Conservation (phyloP, 75 land plant species). For the Sequoiadendron giganteum region DNA sequence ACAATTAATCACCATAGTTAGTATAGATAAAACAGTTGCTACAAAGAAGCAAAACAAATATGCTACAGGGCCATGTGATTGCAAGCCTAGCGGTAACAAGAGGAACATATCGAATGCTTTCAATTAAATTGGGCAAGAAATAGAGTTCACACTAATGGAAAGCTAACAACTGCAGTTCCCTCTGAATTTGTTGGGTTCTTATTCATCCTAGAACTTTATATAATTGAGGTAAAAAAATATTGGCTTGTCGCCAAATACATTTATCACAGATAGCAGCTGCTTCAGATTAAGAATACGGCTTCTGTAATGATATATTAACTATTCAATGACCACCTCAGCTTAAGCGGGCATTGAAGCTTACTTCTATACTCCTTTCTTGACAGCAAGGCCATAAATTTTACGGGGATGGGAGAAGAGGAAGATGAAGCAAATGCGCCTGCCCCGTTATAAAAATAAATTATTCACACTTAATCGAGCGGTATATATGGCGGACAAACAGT, state of each 20-base stretch:
- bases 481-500: conserved; percentile 78
- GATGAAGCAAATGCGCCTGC: background rate
- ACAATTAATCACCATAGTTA: background rate
- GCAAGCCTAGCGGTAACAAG: background rate
- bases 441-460: background rate
- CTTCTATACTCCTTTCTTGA: background rate
- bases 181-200: background rate
- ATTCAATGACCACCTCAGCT: background rate
- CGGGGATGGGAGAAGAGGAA: background rate
- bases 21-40: background rate
- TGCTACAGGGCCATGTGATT: background rate
- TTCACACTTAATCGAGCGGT: conserved; percentile 72
- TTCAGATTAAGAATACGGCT: background rate
- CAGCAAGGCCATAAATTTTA: background rate
- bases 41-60: background rate
- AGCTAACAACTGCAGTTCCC: background rate
- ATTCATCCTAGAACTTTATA: background rate
- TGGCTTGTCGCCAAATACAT: background rate
- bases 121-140: background rate
- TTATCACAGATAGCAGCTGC: background rate
- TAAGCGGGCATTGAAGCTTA: background rate
- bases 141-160: background rate
- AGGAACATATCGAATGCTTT: background rate
- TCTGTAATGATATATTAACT: background rate
- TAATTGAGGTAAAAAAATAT: background rate